Evolutionary conservation across 2,329 filamentous ascomycete species (phyloP), one percentile per base, ranked within the genome.

Genomic region (Colletotrichum lindemuthianum): DNA sequence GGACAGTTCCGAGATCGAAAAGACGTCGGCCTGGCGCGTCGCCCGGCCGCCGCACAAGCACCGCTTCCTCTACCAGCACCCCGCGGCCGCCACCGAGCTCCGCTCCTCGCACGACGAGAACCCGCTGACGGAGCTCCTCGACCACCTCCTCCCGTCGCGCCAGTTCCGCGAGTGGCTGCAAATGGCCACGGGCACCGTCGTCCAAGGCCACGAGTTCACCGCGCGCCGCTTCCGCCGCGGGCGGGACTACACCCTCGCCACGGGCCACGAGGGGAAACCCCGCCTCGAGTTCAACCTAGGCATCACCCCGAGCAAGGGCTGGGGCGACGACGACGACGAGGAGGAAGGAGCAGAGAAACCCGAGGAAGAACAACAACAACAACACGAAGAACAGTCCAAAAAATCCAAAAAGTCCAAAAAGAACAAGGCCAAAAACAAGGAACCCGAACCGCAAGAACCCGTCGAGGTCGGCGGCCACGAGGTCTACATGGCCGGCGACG

Each of bases 31-130:
- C 0, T 96, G 92, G 92, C 87, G 84, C 66, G 90, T 96, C 8
- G 92, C 96, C 7, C 86, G 88, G 37, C 96, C 96, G 43, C 96
- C 96, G 0, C 94, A 99, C 80, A 99, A 99, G 81, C 93, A 97
- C 74, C 92, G 94, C 12, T 99, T 91, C 76, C 82, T 97, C 2
- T 99, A 96, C 77, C 86, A 92, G 65, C 88, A 93, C 70, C 81
- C 78, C 69, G 82, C 72, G 53, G 77, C 78, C 57, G 67, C 77
- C 51, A 67, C 76, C 61, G 70, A 79, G 54, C 69, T 76, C 54
- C 75, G 75, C 50, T 72, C 75, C 6, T 71, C 74, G 4, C 70
- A 77, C 45, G 78, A 83, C 48, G 76, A 81, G 54, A 86, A 85
- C 12, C 86, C 92, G 0, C 84, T 96, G 64, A 87, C 90, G 59